Evolutionary conservation across 805 yeast genomes (phyloP).

Genomic region (Metschnikowia lachancei): DNA sequence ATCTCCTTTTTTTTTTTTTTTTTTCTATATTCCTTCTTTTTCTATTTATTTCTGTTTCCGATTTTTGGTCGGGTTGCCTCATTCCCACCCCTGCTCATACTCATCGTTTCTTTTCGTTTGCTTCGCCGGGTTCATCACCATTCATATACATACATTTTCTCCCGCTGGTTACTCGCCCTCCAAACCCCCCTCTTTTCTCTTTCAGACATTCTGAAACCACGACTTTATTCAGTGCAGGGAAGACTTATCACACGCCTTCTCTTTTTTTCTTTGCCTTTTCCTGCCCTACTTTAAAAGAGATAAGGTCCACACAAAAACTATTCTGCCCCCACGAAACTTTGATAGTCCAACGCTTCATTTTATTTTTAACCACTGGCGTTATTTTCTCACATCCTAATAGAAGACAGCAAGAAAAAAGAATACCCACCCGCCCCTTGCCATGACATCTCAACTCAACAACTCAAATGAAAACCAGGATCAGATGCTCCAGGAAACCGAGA

Average conservation of each 20-base stretch:
- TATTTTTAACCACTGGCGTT: background rate
- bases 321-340: constrained; percentile 3
- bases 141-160: background rate
- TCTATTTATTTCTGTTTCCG: background rate
- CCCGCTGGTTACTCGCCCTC: background rate
- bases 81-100: background rate
- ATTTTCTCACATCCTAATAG: background rate
- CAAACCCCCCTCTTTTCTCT: background rate
- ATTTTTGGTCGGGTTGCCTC: background rate
- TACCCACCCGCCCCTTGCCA: constrained; percentile 7
- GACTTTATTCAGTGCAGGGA: constrained; percentile 2
- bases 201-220: background rate
- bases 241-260: constrained; percentile 5
- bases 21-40: background rate
- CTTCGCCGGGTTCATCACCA: background rate
- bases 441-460: constrained; percentile 34
- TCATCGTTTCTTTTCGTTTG: background rate
- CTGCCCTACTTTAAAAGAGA: background rate
- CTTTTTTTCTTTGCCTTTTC: background rate
- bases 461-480: constrained; percentile 32
- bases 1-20: background rate
- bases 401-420: background rate
- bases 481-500: constrained; percentile 29
- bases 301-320: background rate
- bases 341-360: background rate